Conservation (phyloP, 345 rosid genomes). For the Ceriops tagal region DNA sequence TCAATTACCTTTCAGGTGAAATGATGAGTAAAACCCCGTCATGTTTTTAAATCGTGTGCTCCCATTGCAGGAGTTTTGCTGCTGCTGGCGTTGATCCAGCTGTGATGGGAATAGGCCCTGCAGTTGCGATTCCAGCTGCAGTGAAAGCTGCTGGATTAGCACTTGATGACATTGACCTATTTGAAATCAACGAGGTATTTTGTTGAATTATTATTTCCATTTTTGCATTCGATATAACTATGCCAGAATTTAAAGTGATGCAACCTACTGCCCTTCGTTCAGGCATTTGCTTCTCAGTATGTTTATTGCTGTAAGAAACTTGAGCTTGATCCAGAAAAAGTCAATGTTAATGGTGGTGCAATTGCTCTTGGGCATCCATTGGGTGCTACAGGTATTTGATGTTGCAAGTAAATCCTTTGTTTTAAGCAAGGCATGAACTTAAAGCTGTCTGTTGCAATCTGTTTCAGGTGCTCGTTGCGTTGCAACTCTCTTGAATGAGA, state of each 20-base stretch:
- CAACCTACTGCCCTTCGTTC: conserved; percentile 16
- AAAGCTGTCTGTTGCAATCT: conserved; percentile 5
- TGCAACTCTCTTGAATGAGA: conserved; percentile 75
- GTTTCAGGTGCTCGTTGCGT: conserved; percentile 80
- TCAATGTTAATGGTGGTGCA: conserved; percentile 96
- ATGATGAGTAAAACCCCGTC: too few species aligned
- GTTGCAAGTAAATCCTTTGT: too few species aligned
- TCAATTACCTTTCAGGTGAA: too few species aligned
- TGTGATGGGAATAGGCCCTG: conserved; percentile 95
- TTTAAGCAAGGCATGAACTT: conserved; percentile 1
- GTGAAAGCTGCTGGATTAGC: conserved; percentile 72
- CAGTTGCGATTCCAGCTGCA: conserved; percentile 90
- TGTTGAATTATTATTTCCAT: too few species aligned
- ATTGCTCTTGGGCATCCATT: conserved; percentile 94
- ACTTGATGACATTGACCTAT: conserved; percentile 63
- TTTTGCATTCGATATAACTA: too few species aligned
- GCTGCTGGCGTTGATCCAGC: conserved; percentile 96
- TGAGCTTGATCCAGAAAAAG: conserved; percentile 63
- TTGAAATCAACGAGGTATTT: conserved; percentile 88
- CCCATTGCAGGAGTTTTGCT: conserved; percentile 66
- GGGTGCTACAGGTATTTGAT: conserved; percentile 81
- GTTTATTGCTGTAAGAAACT: conserved; percentile 80
- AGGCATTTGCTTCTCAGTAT: conserved; percentile 98
- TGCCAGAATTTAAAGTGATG: neutral
- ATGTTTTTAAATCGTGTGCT: too few species aligned